Conservation (phyloP, 2,329 filamentous ascomycete species). For the Colletotrichum lindemuthianum region DNA sequence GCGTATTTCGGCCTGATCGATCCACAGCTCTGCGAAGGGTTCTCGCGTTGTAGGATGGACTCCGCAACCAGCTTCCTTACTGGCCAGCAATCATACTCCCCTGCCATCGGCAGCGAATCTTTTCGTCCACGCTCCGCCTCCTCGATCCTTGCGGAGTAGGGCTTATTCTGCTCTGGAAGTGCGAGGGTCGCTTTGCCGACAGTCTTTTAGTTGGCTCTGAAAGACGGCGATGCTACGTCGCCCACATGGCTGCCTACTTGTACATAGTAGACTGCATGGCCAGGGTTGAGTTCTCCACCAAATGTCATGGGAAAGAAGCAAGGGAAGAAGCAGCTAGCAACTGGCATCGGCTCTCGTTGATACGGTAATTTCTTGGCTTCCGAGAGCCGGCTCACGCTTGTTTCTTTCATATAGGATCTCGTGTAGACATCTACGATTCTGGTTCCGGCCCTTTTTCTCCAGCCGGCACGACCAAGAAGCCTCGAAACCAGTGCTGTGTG, state of each 20-base stretch:
- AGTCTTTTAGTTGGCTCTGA: neutral
- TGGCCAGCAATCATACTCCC: neutral
- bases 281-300: neutral
- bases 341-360: too few species aligned
- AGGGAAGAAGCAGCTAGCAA: too few species aligned
- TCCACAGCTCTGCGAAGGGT: too few species aligned
- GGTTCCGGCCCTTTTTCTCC: neutral
- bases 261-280: neutral
- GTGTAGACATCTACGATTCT: too few species aligned
- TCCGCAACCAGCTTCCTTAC: neutral
- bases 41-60: neutral
- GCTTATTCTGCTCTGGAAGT: neutral
- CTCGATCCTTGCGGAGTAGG: constrained; percentile 3
- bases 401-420: too few species aligned
- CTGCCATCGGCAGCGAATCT: neutral
- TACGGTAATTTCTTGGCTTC: too few species aligned
- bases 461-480: neutral
- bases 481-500: too few species aligned
- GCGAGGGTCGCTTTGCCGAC: neutral
- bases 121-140: neutral
- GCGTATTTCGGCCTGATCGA: too few species aligned
- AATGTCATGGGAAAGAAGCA: too few species aligned
- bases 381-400: too few species aligned
- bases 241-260: constrained; percentile 16
- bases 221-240: constrained; percentile 6